These are phyloP conservation scores for Quercus engelmannii DNA, from an alignment of 306 rosid genomes.

Conservation along the genomic window DNA sequence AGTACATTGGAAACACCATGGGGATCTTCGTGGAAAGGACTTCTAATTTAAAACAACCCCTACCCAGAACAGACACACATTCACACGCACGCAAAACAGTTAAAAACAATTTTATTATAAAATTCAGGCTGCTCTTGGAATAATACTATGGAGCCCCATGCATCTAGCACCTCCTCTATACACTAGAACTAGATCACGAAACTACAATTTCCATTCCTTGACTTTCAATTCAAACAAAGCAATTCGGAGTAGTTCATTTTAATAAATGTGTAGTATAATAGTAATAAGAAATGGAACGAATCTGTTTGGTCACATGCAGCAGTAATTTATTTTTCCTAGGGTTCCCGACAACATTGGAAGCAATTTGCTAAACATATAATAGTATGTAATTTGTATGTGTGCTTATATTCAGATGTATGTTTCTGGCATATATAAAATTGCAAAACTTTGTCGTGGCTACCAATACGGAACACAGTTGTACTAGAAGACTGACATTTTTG, in stretches of 20 bases:
- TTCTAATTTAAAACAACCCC: neutral
- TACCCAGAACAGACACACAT: too few species aligned
- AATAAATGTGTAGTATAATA: neutral
- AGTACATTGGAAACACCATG: neutral
- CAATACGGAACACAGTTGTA: slow-evolving; percentile 41
- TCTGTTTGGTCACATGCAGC: neutral
- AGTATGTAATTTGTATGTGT: slow-evolving; percentile 12
- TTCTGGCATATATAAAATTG: slow-evolving; percentile 11
- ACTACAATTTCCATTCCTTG: slow-evolving; percentile 2
- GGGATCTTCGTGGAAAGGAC: slow-evolving; percentile 22
- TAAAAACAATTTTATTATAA: neutral
- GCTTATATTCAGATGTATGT: slow-evolving; percentile 5
- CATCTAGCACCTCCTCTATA: neutral
- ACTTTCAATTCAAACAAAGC: slow-evolving; percentile 37
- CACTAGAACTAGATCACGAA: neutral
- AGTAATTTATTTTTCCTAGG: slow-evolving; percentile 28
- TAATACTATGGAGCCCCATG: slow-evolving; percentile 11
- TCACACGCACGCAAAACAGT: neutral
- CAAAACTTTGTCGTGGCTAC: slow-evolving; percentile 32
- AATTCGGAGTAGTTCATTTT: neutral
- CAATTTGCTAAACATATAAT: slow-evolving; percentile 17
- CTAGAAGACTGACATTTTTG: slow-evolving; percentile 42
- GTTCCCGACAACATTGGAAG: slow-evolving; percentile 60
- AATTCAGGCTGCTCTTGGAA: neutral
- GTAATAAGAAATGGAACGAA: neutral